Evolutionary conservation across 345 rosid genomes (phyloP).

Genomic region (Camelina hispida): DNA sequence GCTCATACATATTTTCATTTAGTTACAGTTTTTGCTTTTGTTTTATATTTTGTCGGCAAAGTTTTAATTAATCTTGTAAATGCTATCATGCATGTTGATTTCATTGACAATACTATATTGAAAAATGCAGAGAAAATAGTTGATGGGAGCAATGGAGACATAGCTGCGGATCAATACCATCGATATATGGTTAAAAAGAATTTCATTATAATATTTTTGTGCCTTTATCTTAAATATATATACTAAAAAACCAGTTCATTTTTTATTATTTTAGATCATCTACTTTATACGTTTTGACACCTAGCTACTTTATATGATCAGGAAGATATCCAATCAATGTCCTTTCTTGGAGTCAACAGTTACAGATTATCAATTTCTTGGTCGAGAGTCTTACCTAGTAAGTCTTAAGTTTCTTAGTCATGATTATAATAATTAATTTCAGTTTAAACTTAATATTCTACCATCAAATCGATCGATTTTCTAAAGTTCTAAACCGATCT

Average conservation of each 20-base stretch:
- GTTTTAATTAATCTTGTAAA: not conserved
- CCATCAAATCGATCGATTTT: not conserved
- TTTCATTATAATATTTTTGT: not conserved
- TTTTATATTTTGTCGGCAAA: not conserved
- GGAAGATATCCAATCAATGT: constrained; percentile 73
- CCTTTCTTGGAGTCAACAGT: constrained; percentile 61
- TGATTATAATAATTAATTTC: not conserved
- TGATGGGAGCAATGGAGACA: constrained; percentile 38
- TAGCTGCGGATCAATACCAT: constrained; percentile 40
- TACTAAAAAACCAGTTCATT: not conserved
- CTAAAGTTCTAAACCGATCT: not conserved
- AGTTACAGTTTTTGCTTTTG: not conserved
- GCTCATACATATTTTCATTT: not conserved
- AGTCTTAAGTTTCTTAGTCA: constrained; percentile 32
- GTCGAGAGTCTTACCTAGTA: constrained; percentile 84
- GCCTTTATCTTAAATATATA: not conserved
- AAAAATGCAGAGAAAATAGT: constrained; percentile 36
- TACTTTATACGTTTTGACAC: not conserved
- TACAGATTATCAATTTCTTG: constrained; percentile 83
- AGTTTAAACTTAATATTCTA: not conserved
- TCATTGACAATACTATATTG: constrained; percentile 1
- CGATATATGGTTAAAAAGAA: constrained; percentile 24
- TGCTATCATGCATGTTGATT: constrained; percentile 3
- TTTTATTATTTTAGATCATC: not conserved
- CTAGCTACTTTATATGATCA: constrained; percentile 24